Conservation (phyloP, 768 basidiomycete genomes). For the Termitomyces sp. region DNA sequence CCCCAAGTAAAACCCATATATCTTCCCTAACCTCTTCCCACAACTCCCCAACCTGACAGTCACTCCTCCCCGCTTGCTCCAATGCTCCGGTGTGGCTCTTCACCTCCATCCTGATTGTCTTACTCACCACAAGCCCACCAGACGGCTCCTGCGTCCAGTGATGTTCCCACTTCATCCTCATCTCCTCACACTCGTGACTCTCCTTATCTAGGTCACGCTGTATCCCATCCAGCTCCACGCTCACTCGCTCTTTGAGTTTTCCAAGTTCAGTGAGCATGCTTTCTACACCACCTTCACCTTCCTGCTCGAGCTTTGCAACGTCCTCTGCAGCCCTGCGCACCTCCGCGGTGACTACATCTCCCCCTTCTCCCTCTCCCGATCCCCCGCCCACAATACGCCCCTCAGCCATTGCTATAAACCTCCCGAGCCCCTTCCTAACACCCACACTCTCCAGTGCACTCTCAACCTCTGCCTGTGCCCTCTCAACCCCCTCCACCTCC, state of each 20-base stretch:
- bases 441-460: constrained; percentile 80
- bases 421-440: constrained; percentile 61
- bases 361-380: constrained; percentile 19
- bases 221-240: constrained; percentile 54
- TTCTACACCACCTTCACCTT: constrained; percentile 66
- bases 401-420: constrained; percentile 68
- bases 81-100: constrained; percentile 69
- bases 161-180: constrained; percentile 84
- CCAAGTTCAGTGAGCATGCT: constrained; percentile 52
- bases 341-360: constrained; percentile 52
- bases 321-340: constrained; percentile 73
- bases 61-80: constrained; percentile 73
- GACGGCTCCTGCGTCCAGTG: constrained; percentile 85
- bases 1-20: constrained; percentile 45
- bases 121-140: constrained; percentile 49
- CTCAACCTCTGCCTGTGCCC: constrained; percentile 72
- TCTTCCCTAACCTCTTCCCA: constrained; percentile 71
- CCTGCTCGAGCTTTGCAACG: constrained; percentile 65
- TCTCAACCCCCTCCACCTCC: constrained; percentile 85
- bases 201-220: constrained; percentile 74
- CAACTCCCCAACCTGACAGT: constrained; percentile 64
- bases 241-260: constrained; percentile 51
- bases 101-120: constrained; percentile 68
- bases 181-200: constrained; percentile 79
- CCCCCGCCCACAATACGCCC: constrained; percentile 53